Percentiles rank a stretch among this genome's conserved stretches.
Evolutionary conservation across 345 rosid genomes (phyloP).

Genomic region (Euphorbia lathyris): DNA sequence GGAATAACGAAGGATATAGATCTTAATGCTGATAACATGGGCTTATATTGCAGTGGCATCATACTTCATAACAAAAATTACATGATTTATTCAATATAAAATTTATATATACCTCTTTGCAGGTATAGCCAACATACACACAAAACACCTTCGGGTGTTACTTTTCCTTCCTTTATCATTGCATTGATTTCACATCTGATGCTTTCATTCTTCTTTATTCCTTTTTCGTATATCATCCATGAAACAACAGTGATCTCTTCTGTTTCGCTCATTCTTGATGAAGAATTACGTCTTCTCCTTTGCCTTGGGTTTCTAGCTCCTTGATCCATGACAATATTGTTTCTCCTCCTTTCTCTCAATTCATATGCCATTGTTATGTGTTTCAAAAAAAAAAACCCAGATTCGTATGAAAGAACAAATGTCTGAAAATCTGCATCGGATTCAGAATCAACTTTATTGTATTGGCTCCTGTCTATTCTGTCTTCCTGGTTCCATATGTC

Average conservation of each 20-base stretch:
- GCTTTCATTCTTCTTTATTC: too few relatives aligned
- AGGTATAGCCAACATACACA: too few relatives aligned
- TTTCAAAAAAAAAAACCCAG: too few relatives aligned
- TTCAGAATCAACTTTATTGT: slow-evolving; percentile 14
- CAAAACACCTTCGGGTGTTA: too few relatives aligned
- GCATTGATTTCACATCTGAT: too few relatives aligned
- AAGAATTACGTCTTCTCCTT: background rate
- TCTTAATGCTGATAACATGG: background rate
- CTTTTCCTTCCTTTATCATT: too few relatives aligned
- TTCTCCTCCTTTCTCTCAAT: slow-evolving; percentile 1
- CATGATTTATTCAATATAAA: background rate
- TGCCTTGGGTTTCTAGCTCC: background rate
- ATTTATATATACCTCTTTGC: slow-evolving; percentile 20
- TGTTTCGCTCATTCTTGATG: background rate
- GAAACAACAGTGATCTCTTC: too few relatives aligned
- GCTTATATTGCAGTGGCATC: slow-evolving; percentile 18
- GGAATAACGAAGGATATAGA: background rate
- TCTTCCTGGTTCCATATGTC: background rate
- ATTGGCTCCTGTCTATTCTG: background rate
- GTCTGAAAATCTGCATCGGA: too few relatives aligned
- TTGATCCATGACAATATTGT: background rate
- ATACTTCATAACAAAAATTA: background rate
- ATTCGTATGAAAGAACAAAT: too few relatives aligned
- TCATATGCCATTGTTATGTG: slow-evolving; percentile 8
- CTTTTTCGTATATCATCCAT: too few relatives aligned